Percentiles rank a stretch among this genome's conserved stretches.
These are phyloP conservation scores for Nakaseomyces nivariensis DNA, from an alignment of 1,139 yeast genomes.

Conservation along the genomic window DNA sequence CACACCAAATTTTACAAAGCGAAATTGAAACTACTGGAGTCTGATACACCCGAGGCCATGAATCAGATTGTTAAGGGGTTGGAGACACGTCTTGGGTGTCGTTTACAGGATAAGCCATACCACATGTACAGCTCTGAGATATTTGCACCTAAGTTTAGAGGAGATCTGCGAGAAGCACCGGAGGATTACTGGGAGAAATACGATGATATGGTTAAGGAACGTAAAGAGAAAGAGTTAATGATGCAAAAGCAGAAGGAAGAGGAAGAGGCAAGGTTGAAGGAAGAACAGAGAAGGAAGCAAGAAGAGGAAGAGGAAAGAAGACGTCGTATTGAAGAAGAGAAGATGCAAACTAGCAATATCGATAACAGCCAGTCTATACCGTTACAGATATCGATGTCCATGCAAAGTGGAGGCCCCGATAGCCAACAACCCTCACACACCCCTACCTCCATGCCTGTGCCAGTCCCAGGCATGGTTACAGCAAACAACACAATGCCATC, in stretches of 20 bases:
- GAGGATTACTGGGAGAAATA: slow-evolving; percentile 24
- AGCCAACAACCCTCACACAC: background rate
- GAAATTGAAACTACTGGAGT: background rate
- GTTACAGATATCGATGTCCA: background rate
- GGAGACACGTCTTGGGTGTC: background rate
- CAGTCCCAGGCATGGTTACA: background rate
- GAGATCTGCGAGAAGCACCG: slow-evolving; percentile 23
- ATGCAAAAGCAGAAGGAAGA: slow-evolving; percentile 7
- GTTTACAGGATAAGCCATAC: background rate
- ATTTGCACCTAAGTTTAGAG: slow-evolving; percentile 9
- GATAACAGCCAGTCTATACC: background rate
- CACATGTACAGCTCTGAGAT: slow-evolving; percentile 1
- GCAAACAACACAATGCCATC: background rate
- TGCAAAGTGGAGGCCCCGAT: background rate
- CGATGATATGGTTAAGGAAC: slow-evolving; percentile 11
- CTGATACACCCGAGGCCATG: background rate
- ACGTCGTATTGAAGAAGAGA: slow-evolving; percentile 1
- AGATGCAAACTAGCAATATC: background rate
- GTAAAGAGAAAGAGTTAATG: slow-evolving; percentile 14
- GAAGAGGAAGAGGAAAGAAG: slow-evolving; percentile 14
- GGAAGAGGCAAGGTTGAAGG: slow-evolving; percentile 4
- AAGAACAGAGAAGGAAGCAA: slow-evolving; percentile 4
- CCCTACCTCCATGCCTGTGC: background rate
- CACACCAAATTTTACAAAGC: background rate
- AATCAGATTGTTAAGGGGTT: background rate